A percentile compares a stretch with the other conserved stretches of the same genome.
Evolutionary conservation across 2,329 filamentous ascomycete genomes (phyloP).

Genomic region (Teratosphaeria nubilosa): DNA sequence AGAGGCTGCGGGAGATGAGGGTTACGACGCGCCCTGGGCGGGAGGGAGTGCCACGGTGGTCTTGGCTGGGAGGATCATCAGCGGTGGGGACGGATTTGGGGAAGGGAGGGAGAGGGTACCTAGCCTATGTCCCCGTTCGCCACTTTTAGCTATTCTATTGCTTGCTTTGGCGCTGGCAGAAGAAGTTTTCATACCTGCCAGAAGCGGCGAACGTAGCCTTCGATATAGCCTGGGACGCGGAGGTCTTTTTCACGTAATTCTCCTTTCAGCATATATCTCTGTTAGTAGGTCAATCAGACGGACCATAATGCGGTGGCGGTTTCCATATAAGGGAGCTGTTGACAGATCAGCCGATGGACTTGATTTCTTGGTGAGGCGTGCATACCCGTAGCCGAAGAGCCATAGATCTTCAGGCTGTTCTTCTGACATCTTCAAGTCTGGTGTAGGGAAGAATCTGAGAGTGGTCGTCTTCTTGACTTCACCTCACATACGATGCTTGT

Average conservation of each 20-base stretch:
- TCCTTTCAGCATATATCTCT: background rate
- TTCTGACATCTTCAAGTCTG: background rate
- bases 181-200: conserved; percentile 67
- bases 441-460: background rate
- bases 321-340: conserved; percentile 92
- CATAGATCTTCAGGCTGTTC: conserved; percentile 54
- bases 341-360: conserved; percentile 4
- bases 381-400: conserved; percentile 93
- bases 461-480: background rate
- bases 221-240: conserved; percentile 79
- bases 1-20: conserved; percentile 74
- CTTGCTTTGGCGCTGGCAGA: background rate
- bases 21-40: conserved; percentile 87
- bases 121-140: conserved; percentile 14
- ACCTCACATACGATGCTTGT: too few relatives aligned
- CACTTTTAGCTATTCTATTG: conserved; percentile 5
- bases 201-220: conserved; percentile 87
- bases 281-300: background rate
- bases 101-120: conserved; percentile 12
- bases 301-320: conserved; percentile 91
- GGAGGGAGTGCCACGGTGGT: conserved; percentile 85
- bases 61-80: conserved; percentile 56
- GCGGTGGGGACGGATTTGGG: background rate
- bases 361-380: background rate
- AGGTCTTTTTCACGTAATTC: conserved; percentile 47